A percentile compares a stretch with the other conserved stretches of the same genome.
These are phyloP conservation scores for Paramecium primaurelia DNA, from an alignment of 73 alveolate genomes.

Conservation along the genomic window DNA sequence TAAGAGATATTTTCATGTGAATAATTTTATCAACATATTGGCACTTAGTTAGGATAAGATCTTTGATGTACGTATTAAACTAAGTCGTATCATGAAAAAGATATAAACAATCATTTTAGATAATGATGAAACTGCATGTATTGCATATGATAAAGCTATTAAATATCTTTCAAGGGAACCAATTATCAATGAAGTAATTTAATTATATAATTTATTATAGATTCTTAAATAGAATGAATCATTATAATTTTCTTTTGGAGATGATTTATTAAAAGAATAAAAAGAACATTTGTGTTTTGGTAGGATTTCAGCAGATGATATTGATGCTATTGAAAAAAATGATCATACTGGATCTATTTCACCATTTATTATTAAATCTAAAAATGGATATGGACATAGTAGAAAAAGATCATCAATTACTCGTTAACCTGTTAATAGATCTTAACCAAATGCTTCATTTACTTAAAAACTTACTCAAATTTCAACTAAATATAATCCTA, in stretches of 20 bases:
- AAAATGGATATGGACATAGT: background rate
- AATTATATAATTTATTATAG: background rate
- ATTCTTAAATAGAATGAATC: background rate
- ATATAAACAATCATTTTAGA: background rate
- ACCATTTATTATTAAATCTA: background rate
- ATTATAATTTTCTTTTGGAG: background rate
- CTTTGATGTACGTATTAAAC: background rate
- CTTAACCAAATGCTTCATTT: background rate
- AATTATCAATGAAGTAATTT: background rate
- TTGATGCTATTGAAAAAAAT: background rate
- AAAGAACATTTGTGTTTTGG: background rate
- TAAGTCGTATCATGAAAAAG: background rate
- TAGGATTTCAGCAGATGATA: background rate
- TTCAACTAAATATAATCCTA: background rate
- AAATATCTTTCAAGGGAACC: background rate
- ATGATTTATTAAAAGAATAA: background rate
- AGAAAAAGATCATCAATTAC: background rate
- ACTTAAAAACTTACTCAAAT: background rate
- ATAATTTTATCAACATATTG: background rate
- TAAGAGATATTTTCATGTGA: background rate
- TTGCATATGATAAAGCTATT: background rate
- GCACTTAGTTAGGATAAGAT: background rate
- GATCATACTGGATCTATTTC: background rate
- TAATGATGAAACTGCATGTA: background rate
- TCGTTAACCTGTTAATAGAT: background rate